These are phyloP conservation scores for Cladophialophora chaetospira DNA, from an alignment of 2,329 filamentous ascomycete species.

Conservation along the genomic window DNA sequence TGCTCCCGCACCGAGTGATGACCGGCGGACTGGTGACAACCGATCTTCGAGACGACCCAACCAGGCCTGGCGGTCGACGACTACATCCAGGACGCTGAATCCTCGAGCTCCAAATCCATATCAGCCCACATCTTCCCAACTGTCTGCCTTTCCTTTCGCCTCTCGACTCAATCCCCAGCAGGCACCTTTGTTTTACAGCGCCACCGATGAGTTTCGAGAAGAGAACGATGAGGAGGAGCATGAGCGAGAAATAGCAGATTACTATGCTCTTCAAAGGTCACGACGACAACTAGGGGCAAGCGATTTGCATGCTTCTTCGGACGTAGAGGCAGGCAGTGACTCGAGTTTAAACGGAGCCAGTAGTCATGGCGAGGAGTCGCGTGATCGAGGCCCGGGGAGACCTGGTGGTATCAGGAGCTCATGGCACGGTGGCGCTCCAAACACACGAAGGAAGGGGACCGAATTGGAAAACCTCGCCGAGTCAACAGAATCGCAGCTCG, in stretches of 20 bases:
- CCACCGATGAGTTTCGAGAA: conserved; percentile 85
- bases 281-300: conserved; percentile 83
- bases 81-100: conserved; percentile 39
- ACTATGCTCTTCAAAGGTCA: conserved; percentile 87
- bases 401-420: conserved; percentile 59
- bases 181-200: conserved; percentile 92
- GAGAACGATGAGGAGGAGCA: conserved; percentile 91
- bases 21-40: conserved; percentile 51
- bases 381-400: conserved; percentile 44
- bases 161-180: conserved; percentile 72
- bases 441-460: conserved; percentile 43
- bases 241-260: conserved; percentile 88
- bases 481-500: conserved; percentile 39
- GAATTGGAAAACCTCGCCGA: conserved; percentile 40
- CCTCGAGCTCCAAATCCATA: conserved; percentile 66
- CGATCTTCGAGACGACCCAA: conserved; percentile 49
- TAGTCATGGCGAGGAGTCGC: conserved; percentile 43
- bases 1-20: conserved; percentile 61
- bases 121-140: conserved; percentile 69
- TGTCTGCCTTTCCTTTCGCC: conserved; percentile 75
- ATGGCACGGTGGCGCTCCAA: conserved; percentile 54
- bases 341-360: conserved; percentile 60
- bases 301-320: conserved; percentile 80
- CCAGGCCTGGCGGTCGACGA: conserved; percentile 50
- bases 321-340: conserved; percentile 71